A percentile compares a stretch with the other conserved stretches of the same genome.
Conservation (phyloP, 306 rosid species). For the Canavalia ensiformis region DNA sequence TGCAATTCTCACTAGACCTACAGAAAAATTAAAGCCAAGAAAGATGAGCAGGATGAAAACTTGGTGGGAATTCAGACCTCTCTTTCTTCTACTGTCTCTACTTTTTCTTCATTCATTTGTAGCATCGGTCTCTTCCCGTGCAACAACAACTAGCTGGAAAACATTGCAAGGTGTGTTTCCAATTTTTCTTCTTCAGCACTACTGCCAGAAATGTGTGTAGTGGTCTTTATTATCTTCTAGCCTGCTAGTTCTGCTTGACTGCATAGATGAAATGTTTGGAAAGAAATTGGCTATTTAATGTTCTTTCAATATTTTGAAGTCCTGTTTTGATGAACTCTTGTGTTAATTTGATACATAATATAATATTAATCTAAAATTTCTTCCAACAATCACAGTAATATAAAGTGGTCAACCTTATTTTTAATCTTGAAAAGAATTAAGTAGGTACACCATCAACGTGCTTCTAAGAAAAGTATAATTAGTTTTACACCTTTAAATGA, state of each 20-base stretch:
- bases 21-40: neutral
- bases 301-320: too few relatives aligned
- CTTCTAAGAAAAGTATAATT: too few relatives aligned
- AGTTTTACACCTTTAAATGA: too few relatives aligned
- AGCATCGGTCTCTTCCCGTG: constrained; percentile 70
- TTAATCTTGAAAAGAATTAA: too few relatives aligned
- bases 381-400: too few relatives aligned
- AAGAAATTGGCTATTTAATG: too few relatives aligned
- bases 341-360: too few relatives aligned
- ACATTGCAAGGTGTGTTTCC: constrained; percentile 67
- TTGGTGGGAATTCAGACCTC: constrained; percentile 65
- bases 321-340: too few relatives aligned
- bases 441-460: too few relatives aligned
- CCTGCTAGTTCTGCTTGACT: neutral
- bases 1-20: neutral
- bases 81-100: constrained; percentile 46
- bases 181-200: neutral
- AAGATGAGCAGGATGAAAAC: neutral
- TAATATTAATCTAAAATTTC: too few relatives aligned
- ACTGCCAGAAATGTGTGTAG: neutral
- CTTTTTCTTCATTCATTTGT: constrained; percentile 57
- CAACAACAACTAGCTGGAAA: constrained; percentile 60
- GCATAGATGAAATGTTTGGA: neutral
- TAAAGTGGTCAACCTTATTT: too few relatives aligned
- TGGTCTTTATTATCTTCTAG: neutral